Base-by-base conservation (phyloP, 1,284 basidiomycete species). In the Sporisorium sorghi region DNA sequence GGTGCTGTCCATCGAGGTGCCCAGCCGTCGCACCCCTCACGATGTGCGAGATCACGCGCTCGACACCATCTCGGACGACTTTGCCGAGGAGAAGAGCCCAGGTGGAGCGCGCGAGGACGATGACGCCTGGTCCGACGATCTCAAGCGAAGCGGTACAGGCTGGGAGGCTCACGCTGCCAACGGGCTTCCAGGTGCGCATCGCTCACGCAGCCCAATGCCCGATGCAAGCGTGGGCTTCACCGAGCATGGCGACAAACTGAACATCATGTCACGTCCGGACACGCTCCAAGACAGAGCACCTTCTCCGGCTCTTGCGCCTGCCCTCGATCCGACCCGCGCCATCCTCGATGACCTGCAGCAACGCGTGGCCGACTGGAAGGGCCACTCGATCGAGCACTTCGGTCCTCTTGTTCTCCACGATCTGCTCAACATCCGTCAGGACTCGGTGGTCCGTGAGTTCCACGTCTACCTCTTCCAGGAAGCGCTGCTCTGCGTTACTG, bases 381-480 rank as follows among this genome's bases (percentile, higher is more conserved):
- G 92, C 0, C 93, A 95, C 78, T 92, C 93, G 2, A 89, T 92
- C 14, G 92, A 92, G 51, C 83, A 85, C 23, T 89, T 98, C 37
- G 96, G 96, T 1, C 88, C 90, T 0, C 87, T 98, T 43, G 90
- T 92, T 74, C 92, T 97, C 88, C 97, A 94, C 85, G 94, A 97
- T 85, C 88, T 93, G 48, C 87, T 98, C 30, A 90, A 90, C 46
- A 93, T 98, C 43, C 89, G 94, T 49, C 91, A 95, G 60, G 93
- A 94, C 77, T 86, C 90, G 11, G 90, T 94, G 58, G 90, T 94
- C 26, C 89, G 93, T 59, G 93, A 96, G 83, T 95, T 96, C 85
- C 93, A 91, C 83, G 93, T 97, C 62, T 97, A 98, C 85, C 89
- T 99, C 42, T 98, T 97, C 89, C 91, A 91, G 80, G 93, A 97